phyloP scores from a whole-genome alignment of 306 rosid species.

The Inga oerstediana region DNA sequence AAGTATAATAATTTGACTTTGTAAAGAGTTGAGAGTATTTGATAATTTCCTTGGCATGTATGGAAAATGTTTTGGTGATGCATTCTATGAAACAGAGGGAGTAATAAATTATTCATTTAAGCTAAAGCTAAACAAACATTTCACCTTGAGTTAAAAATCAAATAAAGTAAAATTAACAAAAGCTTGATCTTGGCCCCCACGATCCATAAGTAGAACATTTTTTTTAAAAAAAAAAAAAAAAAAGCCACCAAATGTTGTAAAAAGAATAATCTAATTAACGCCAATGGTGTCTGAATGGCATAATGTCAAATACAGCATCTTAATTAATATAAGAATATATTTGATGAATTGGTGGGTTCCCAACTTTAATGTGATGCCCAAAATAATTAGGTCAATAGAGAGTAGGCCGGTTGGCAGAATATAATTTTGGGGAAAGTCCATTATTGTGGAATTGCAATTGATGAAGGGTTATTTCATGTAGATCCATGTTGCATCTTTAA shows the following conservation, averaged over 20 bases:
- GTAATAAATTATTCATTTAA: too few species aligned
- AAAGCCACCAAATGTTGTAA: too few species aligned
- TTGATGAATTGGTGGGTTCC: background rate
- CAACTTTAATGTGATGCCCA: background rate
- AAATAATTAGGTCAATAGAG: background rate
- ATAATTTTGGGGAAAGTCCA: background rate
- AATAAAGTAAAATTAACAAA: too few species aligned
- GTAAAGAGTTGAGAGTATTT: too few species aligned
- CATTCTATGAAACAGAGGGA: too few species aligned
- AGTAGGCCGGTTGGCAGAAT: background rate
- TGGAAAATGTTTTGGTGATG: too few species aligned
- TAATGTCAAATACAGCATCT: background rate
- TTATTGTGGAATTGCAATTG: background rate
- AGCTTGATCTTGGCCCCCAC: too few species aligned
- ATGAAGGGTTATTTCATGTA: background rate
- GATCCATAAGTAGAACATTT: too few species aligned
- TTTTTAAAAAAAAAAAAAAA: too few species aligned
- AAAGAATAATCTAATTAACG: too few species aligned
- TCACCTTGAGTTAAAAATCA: too few species aligned
- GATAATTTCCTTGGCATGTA: too few species aligned
- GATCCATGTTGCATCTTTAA: background rate
- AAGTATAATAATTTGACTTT: background rate
- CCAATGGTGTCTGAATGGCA: background rate
- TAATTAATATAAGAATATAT: background rate
- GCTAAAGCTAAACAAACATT: background rate